Evolutionary conservation across 495 filamentous ascomycete genomes (phyloP).

Genomic region (Aspergillus indologenus): DNA sequence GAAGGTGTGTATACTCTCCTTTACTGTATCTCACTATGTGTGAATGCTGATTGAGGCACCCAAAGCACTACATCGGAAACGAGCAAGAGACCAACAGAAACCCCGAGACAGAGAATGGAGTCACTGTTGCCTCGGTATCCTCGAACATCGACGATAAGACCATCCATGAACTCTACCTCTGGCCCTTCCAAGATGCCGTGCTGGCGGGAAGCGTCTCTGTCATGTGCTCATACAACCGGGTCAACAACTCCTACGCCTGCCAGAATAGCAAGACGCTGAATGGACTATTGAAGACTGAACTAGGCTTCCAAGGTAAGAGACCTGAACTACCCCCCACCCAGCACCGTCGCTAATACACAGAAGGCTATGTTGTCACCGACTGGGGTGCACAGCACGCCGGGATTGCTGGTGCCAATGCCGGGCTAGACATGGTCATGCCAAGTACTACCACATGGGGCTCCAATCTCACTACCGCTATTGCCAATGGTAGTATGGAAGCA

Average conservation of each 20-base stretch:
- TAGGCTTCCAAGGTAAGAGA: conserved; percentile 51
- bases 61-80: conserved; percentile 73
- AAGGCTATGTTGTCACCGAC: conserved; percentile 56
- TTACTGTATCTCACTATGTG: conserved; percentile 22
- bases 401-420: conserved; percentile 50
- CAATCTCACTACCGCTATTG: conserved; percentile 50
- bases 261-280: conserved; percentile 60
- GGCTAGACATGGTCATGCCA: conserved; percentile 61
- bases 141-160: conserved; percentile 67
- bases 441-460: conserved; percentile 44
- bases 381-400: conserved; percentile 60
- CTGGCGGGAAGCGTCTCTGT: conserved; percentile 48
- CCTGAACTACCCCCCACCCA: conserved; percentile 50
- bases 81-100: conserved; percentile 79
- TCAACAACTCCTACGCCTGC: conserved; percentile 66
- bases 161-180: conserved; percentile 71
- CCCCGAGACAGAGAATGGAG: conserved; percentile 19
- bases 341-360: neutral
- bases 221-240: conserved; percentile 62
- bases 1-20: conserved; percentile 44
- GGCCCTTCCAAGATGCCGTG: conserved; percentile 57
- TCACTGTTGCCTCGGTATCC: conserved; percentile 48
- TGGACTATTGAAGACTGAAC: conserved; percentile 56
- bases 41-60: neutral
- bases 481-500: conserved; percentile 44